These are phyloP conservation scores for Clonostachys rhizophaga DNA, from an alignment of 2,329 filamentous ascomycete species.

Conservation along the genomic window DNA sequence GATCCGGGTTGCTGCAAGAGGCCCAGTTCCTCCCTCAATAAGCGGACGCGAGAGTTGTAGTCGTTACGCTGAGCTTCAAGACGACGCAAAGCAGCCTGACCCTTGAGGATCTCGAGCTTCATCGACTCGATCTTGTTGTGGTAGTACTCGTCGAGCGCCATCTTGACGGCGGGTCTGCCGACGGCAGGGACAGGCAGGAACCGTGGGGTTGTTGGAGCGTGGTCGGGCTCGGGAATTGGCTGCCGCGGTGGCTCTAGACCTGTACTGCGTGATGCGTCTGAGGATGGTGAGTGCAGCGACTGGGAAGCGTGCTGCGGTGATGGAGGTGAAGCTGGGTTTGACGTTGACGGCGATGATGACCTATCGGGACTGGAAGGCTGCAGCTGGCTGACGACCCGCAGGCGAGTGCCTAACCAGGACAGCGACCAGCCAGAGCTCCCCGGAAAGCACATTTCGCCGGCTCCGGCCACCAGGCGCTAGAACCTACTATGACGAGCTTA, in stretches of 20 bases:
- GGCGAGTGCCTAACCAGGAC: conserved; percentile 3
- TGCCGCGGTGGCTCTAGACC: background rate
- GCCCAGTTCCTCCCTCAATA: conserved; percentile 92
- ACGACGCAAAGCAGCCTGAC: conserved; percentile 88
- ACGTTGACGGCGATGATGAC: background rate
- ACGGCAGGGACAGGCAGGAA: background rate
- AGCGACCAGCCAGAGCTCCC: conserved; percentile 1
- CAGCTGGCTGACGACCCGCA: conserved; percentile 3
- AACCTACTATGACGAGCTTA: no score
- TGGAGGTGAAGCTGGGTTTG: background rate
- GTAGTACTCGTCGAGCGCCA: conserved; percentile 99
- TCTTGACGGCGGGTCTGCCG: conserved; percentile 41
- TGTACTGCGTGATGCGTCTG: conserved; percentile 4
- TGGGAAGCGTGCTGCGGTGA: background rate
- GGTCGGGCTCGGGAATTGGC: background rate
- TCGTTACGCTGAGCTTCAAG: conserved; percentile 98
- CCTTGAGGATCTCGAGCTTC: conserved; percentile 99
- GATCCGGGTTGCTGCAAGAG: conserved; percentile 95
- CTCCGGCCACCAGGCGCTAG: background rate
- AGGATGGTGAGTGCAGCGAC: conserved; percentile 2
- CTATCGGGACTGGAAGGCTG: conserved; percentile 4
- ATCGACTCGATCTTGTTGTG: conserved; percentile 99
- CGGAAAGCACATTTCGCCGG: conserved; percentile 6
- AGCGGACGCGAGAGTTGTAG: conserved; percentile 95
- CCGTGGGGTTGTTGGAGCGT: background rate